A percentile compares a stretch with the other conserved stretches of the same genome.
Evolutionary conservation across 2,329 filamentous ascomycete genomes (phyloP).

Genomic region (Bisporella sp.): DNA sequence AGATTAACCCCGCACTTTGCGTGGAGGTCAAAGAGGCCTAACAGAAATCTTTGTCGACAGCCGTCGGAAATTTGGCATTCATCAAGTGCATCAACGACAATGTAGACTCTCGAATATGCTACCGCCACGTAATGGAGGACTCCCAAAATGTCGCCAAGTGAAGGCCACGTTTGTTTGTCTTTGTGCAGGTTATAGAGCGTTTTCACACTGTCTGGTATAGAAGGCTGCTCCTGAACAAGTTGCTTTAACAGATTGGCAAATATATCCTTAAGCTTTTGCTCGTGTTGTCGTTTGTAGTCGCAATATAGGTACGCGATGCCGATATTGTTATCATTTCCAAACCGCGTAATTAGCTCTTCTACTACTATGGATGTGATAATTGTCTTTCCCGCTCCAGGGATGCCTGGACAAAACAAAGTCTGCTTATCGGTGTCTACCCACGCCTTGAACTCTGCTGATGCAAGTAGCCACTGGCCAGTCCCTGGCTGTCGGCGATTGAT

Average conservation of each 20-base stretch:
- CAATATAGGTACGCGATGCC: slow-evolving; percentile 11
- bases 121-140: neutral
- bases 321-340: neutral
- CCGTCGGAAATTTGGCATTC: neutral
- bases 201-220: neutral
- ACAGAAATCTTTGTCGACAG: neutral
- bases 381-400: neutral
- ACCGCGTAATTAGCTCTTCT: neutral
- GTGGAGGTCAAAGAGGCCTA: neutral
- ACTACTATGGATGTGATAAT: neutral
- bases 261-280: neutral
- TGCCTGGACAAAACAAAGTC: neutral
- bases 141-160: neutral
- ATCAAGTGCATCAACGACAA: neutral
- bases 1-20: neutral
- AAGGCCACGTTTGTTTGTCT: neutral
- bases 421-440: neutral
- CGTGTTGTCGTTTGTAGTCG: neutral
- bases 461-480: neutral
- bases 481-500: neutral
- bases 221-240: neutral
- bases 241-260: neutral
- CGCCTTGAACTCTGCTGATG: neutral
- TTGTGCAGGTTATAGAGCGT: neutral
- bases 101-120: neutral